Evolutionary conservation across 2,329 filamentous ascomycete genomes (phyloP), one percentile per base, ranked within the genome.

Genomic region (Chaetomium sp.): DNA sequence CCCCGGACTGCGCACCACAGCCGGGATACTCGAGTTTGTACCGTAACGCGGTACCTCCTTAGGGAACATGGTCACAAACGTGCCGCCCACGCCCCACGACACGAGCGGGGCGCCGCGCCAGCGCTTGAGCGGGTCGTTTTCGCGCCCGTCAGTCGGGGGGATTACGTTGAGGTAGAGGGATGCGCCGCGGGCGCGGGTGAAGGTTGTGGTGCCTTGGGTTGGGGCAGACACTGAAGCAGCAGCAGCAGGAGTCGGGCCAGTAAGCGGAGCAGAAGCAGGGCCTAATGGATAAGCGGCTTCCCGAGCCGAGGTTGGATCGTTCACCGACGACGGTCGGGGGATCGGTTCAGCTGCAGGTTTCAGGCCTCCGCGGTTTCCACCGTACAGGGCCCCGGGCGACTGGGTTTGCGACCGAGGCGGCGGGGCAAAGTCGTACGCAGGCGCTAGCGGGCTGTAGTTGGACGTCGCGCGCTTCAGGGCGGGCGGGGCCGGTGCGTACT

Each of bases 101-200:
- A 97, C 86, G 10, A 96, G 80, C 0, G 95, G 94, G 10, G 83
- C 81, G 3, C 95, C 95, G 72, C 88, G 91, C 94, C 94, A 99
- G 62, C 94, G 80, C 68, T 95, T 81, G 6, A 99, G 75, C 2
- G 86, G 84, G 72, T 99, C 94, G 14, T 83, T 72, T 65, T 87
- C 82, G 19, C 81, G 79, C 1, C 84, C 84, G 68, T 87, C 84
- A 1, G 78, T 85, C 1, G 85, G 84, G 7, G 79, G 73, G 40
- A 86, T 75, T 60, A 85, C 76, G 62, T 82, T 81, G 50, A 84
- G 69, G 34, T 72, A 74, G 54, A 81, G 72, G 3, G 81, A 85
- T 52, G 78, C 73, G 1, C 77, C 79, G 52, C 81, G 74, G 10
- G 74, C 70, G 19, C 79, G 74, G 12, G 71, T 64, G 19, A 59